Evolutionary conservation across 148 eudicot species (phyloP).

Genomic region (Diospyros lotus): DNA sequence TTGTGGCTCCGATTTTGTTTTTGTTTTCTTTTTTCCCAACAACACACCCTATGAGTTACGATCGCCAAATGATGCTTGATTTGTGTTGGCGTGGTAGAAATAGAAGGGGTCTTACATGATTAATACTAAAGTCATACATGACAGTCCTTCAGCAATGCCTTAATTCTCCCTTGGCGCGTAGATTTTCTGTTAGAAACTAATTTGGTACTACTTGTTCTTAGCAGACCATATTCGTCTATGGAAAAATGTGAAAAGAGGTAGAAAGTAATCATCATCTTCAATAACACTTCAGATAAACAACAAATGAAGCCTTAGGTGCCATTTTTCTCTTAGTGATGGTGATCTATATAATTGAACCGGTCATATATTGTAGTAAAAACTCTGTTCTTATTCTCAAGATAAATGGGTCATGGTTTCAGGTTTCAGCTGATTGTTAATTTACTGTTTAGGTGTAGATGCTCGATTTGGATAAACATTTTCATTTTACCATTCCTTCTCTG

Average conservation of each 20-base stretch:
- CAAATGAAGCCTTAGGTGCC: too few species aligned
- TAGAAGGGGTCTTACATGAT: too few species aligned
- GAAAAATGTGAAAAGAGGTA: background rate
- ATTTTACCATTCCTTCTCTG: background rate
- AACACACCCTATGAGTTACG: too few species aligned
- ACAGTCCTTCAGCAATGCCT: too few species aligned
- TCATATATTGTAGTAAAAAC: background rate
- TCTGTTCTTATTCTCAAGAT: background rate
- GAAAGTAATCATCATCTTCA: background rate
- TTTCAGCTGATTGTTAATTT: background rate
- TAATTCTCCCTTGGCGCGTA: too few species aligned
- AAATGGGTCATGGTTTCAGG: background rate
- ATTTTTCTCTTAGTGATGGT: background rate
- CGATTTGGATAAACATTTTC: background rate
- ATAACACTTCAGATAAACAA: too few species aligned
- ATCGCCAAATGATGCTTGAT: too few species aligned
- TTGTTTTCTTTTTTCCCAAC: too few species aligned
- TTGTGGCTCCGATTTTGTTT: background rate
- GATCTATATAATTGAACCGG: background rate
- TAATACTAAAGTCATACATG: too few species aligned
- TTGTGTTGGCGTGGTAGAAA: too few species aligned
- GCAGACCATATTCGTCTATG: too few species aligned
- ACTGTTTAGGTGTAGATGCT: background rate
- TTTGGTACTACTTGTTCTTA: background rate
- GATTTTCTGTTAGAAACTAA: background rate